These are phyloP conservation scores for Coemansia sp. DNA, from an alignment of 192 early-diverging fungal species.

Conservation along the genomic window DNA sequence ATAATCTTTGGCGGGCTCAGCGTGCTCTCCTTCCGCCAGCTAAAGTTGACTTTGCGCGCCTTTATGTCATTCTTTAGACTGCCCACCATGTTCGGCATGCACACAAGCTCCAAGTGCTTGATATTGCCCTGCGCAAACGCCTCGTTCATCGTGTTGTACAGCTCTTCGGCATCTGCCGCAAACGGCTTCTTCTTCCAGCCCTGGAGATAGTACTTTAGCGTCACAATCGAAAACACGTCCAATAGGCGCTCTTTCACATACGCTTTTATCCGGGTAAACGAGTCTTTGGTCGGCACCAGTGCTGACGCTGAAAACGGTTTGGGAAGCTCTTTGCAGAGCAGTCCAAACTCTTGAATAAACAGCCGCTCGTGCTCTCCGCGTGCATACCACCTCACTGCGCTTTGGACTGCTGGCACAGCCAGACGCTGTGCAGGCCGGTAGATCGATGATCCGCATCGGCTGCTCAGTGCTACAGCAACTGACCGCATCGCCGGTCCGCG, in stretches of 20 bases:
- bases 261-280: conserved; percentile 1
- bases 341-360: conserved; percentile 35
- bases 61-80: conserved; percentile 66
- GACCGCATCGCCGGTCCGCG: conserved; percentile 7
- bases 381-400: conserved; percentile 14
- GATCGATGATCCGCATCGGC: background rate
- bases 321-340: conserved; percentile 21
- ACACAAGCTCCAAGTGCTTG: conserved; percentile 57
- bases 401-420: background rate
- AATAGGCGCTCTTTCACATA: conserved; percentile 4
- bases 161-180: conserved; percentile 58
- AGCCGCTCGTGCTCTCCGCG: conserved; percentile 30
- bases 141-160: conserved; percentile 68
- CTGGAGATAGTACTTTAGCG: conserved; percentile 22
- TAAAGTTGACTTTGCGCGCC: conserved; percentile 54
- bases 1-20: conserved; percentile 59
- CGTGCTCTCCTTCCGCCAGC: conserved; percentile 62
- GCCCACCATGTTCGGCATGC: conserved; percentile 60
- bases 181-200: conserved; percentile 60
- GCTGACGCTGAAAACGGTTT: conserved; percentile 17
- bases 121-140: conserved; percentile 66
- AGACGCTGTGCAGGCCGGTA: background rate
- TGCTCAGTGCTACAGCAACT: conserved; percentile 7
- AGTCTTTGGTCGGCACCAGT: conserved; percentile 15
- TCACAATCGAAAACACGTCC: conserved; percentile 16